These are phyloP conservation scores for Salix arbutifolia DNA, from an alignment of 345 rosid species.

Conservation along the genomic window DNA sequence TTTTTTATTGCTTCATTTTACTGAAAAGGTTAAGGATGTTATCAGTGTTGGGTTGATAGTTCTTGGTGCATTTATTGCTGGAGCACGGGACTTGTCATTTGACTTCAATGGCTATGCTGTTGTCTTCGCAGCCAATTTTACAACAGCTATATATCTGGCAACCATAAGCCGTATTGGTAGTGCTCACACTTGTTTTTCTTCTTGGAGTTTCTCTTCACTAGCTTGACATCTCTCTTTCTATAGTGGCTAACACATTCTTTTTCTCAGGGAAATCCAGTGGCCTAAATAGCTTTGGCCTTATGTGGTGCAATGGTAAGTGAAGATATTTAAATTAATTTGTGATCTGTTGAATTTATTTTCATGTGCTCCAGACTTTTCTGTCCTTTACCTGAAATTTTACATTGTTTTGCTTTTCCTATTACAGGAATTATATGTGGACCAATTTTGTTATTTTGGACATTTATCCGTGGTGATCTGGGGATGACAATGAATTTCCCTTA, in stretches of 20 bases:
- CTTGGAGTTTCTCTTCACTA: neutral
- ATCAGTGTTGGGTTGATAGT: constrained; percentile 87
- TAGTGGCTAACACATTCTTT: constrained; percentile 8
- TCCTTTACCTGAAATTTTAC: neutral
- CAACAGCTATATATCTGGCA: constrained; percentile 91
- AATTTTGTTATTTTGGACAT: constrained; percentile 76
- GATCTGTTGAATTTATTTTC: neutral
- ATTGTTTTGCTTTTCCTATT: constrained; percentile 24
- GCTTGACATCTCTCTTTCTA: constrained; percentile 13
- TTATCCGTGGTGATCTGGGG: constrained; percentile 69
- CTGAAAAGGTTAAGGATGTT: constrained; percentile 48
- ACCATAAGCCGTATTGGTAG: constrained; percentile 84
- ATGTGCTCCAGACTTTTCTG: neutral
- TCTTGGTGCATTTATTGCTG: constrained; percentile 88
- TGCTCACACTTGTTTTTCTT: constrained; percentile 5
- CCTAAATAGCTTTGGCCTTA: constrained; percentile 95
- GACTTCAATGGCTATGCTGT: constrained; percentile 85
- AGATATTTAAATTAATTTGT: neutral
- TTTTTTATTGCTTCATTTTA: constrained; percentile 35
- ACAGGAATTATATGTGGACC: constrained; percentile 84
- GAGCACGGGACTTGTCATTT: constrained; percentile 94
- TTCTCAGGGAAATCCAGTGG: constrained; percentile 90
- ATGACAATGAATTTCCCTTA: constrained; percentile 57
- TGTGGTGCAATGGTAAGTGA: constrained; percentile 97
- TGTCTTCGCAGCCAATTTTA: constrained; percentile 80